phyloP scores from a whole-genome alignment of 2,329 filamentous ascomycete species.

The Furcasterigmium furcatum region DNA sequence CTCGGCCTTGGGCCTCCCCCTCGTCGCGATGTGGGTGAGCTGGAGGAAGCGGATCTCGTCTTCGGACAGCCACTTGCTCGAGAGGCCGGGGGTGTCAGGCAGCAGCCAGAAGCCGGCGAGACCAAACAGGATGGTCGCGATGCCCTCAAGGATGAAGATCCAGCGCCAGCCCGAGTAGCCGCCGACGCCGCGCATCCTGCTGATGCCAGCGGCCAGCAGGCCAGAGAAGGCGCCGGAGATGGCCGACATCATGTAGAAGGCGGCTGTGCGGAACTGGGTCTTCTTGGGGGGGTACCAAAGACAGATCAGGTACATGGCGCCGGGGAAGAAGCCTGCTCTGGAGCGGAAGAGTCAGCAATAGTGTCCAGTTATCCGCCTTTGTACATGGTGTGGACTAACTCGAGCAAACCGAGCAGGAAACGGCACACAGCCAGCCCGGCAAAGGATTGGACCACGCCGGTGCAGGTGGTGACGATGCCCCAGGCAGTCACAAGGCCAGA shows the following conservation, averaged over 20 bases:
- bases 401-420: slow-evolving; percentile 24
- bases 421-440: slow-evolving; percentile 18
- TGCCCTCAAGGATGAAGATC: slow-evolving; percentile 20
- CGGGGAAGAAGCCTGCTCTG: slow-evolving; percentile 23
- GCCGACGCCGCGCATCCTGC: slow-evolving; percentile 11
- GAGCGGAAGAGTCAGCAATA: slow-evolving; percentile 15
- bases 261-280: slow-evolving; percentile 15
- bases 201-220: slow-evolving; percentile 15
- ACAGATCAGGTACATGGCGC: slow-evolving; percentile 18
- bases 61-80: slow-evolving; percentile 23
- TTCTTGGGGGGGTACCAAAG: slow-evolving; percentile 23
- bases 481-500: slow-evolving; percentile 60
- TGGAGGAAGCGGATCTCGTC: slow-evolving; percentile 28
- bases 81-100: slow-evolving; percentile 32
- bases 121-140: slow-evolving; percentile 31
- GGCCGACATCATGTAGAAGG: slow-evolving; percentile 18
- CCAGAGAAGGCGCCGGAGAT: slow-evolving; percentile 17
- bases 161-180: slow-evolving; percentile 15
- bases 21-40: too few species aligned
- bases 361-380: background rate
- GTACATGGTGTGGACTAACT: slow-evolving; percentile 3
- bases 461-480: slow-evolving; percentile 19
- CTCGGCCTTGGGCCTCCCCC: too few species aligned
- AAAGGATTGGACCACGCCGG: slow-evolving; percentile 19
- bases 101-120: slow-evolving; percentile 39